Base-by-base conservation (phyloP, 352 stramenopile species). In the Aphanomyces stellatus region DNA sequence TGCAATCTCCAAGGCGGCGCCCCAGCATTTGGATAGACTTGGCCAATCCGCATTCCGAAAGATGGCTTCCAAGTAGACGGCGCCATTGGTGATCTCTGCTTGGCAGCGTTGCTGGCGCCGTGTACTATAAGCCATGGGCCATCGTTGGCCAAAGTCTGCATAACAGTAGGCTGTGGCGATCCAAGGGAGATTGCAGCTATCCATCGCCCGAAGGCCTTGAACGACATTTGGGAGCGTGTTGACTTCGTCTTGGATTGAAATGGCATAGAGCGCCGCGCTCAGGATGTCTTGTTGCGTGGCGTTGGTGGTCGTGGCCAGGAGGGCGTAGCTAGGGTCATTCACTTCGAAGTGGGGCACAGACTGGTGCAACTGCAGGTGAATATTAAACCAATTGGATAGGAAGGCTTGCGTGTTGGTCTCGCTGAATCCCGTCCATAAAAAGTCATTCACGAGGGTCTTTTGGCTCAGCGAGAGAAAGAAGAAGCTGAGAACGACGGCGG, bases 301-400 rank as follows among this genome's bases (percentile, higher is more conserved):
- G 56, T 49, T 53, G 13, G 13, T 19, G 11, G n/a, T 46, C 37
- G 37, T 46, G n/a, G 37, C n/a, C 13, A 46, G 37, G 35, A 22
- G 28, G n/a, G 37, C 37, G 15, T 11, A 11, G 30, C 33, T 49
- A 22, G 35, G 8, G 11, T 53, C 41, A 30, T 64, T 35, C 17
- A 30, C 1, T 24, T 64, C 5, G n/a, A 35, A 5, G 17, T 24
- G 28, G 4, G 1, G 10, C 3, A 27, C 17, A 17, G 40, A n/a
- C n/a, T n/a, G n/a, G n/a, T n/a, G n/a, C 5, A 28, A n/a, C 37
- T 25, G 17, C 4, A 64, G 56, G 10, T 63, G 55, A 22, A 48
- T 28, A 33, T 63, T 63, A 49, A 64, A 64, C 56, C 56, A 64
- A 25, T 64, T 64, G 30, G 25, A 24, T 13, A 64, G 56, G 11